Conservation (phyloP, 1,284 basidiomycete species). For the Exobasidium cylindrosporum region DNA sequence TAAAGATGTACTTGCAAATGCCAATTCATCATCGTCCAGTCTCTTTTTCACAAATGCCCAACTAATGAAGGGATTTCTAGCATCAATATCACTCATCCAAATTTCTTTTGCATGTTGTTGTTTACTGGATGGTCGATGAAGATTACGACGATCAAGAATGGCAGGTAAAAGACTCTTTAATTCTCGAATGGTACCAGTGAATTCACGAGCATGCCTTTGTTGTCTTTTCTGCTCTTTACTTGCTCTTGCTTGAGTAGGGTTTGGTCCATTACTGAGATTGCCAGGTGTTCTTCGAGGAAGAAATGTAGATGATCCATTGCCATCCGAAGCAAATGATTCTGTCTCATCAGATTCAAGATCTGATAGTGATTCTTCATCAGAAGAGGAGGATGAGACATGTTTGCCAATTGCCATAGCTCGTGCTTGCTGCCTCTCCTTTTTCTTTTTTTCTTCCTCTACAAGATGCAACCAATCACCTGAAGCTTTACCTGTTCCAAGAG, state of each 20-base stretch:
- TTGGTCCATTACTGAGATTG: constrained; percentile 23
- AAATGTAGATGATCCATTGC: constrained; percentile 25
- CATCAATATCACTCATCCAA: constrained; percentile 35
- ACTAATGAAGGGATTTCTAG: constrained; percentile 48
- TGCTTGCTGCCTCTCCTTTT: background rate
- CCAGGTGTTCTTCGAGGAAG: constrained; percentile 31
- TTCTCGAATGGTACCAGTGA: constrained; percentile 40
- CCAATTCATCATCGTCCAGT: constrained; percentile 42
- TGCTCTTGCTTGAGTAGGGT: constrained; percentile 17
- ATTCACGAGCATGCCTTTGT: constrained; percentile 30
- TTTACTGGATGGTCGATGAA: constrained; percentile 18
- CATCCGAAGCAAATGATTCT: constrained; percentile 3
- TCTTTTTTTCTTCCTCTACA: background rate
- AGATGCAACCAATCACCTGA: constrained; percentile 12
- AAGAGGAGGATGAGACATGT: background rate
- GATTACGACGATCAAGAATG: constrained; percentile 27
- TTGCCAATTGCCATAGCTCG: background rate
- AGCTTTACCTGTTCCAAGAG: background rate
- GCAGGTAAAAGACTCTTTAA: constrained; percentile 40
- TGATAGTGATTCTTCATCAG: constrained; percentile 11
- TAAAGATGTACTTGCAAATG: constrained; percentile 31
- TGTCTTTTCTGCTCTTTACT: constrained; percentile 13
- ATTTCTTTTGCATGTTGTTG: background rate
- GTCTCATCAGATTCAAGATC: constrained; percentile 24
- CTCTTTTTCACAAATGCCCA: constrained; percentile 41